Conservation (phyloP, 2,329 filamentous ascomycete species). For the Cephalotrichum gorgonifer region DNA sequence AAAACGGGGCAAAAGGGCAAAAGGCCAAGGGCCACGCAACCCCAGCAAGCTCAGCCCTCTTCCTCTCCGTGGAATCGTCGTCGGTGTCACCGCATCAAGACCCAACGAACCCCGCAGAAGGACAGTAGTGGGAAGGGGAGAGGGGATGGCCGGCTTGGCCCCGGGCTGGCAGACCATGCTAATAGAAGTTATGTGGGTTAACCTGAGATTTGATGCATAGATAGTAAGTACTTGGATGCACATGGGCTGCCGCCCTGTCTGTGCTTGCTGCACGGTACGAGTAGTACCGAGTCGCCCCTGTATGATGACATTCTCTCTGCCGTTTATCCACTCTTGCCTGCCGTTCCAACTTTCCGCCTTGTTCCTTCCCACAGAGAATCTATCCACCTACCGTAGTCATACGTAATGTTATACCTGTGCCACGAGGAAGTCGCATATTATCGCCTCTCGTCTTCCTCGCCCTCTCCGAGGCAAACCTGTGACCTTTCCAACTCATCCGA, state of each 20-base stretch:
- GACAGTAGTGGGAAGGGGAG: too few relatives aligned
- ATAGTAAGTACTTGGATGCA: too few relatives aligned
- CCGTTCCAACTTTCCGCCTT: neutral
- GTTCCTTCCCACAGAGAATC: neutral
- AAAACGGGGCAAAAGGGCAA: neutral
- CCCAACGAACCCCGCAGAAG: too few relatives aligned
- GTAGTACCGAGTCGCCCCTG: too few relatives aligned
- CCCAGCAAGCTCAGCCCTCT: neutral
- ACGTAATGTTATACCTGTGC: neutral
- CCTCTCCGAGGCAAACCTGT: neutral
- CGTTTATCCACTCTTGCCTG: neutral
- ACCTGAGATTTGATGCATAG: too few relatives aligned
- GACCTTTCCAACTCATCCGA: neutral
- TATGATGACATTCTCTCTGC: neutral
- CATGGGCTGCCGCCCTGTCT: neutral
- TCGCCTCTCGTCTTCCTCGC: neutral
- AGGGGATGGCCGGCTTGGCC: too few relatives aligned
- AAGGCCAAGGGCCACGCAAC: neutral
- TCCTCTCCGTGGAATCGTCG: neutral
- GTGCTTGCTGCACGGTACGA: too few relatives aligned
- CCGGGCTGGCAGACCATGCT: too few relatives aligned
- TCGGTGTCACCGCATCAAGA: neutral
- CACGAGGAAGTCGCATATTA: neutral
- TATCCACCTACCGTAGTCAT: neutral
- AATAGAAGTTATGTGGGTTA: too few relatives aligned